phyloP scores from a whole-genome alignment of 257 asterid genomes.

The Datura wrightii region DNA sequence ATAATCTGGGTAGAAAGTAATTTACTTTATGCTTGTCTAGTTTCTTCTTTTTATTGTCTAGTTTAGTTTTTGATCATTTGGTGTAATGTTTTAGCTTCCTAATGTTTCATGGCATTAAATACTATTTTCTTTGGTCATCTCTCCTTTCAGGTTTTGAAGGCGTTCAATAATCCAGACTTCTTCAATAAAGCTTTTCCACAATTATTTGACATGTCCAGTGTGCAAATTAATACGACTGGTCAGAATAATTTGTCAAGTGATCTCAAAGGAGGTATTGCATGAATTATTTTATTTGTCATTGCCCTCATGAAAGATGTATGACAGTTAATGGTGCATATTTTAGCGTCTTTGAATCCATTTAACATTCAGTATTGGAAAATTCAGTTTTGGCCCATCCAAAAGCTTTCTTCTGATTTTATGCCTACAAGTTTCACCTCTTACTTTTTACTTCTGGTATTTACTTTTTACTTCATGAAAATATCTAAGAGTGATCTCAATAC shows the following conservation, averaged over 20 bases:
- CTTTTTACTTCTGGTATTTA: background rate
- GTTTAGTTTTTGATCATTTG: background rate
- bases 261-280: conserved; percentile 61
- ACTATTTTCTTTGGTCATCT: conserved; percentile 35
- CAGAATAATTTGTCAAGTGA: conserved; percentile 51
- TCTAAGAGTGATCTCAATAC: background rate
- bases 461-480: background rate
- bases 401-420: background rate
- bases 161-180: conserved; percentile 75
- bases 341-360: conserved; percentile 16
- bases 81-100: background rate
- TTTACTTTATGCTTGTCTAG: conserved; percentile 4
- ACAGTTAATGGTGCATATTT: background rate
- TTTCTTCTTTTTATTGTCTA: conserved; percentile 6
- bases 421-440: background rate
- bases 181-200: conserved; percentile 70
- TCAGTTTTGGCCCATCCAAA: background rate
- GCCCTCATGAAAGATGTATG: conserved; percentile 12
- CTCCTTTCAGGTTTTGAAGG: conserved; percentile 68
- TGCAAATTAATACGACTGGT: conserved; percentile 46
- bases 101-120: conserved; percentile 35
- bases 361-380: background rate
- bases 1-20: conserved; percentile 19
- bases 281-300: conserved; percentile 33
- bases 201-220: conserved; percentile 71